Evolutionary conservation across 495 filamentous ascomycete genomes (phyloP), one percentile per base, ranked within the genome.

Genomic region (Niebla homalea): DNA sequence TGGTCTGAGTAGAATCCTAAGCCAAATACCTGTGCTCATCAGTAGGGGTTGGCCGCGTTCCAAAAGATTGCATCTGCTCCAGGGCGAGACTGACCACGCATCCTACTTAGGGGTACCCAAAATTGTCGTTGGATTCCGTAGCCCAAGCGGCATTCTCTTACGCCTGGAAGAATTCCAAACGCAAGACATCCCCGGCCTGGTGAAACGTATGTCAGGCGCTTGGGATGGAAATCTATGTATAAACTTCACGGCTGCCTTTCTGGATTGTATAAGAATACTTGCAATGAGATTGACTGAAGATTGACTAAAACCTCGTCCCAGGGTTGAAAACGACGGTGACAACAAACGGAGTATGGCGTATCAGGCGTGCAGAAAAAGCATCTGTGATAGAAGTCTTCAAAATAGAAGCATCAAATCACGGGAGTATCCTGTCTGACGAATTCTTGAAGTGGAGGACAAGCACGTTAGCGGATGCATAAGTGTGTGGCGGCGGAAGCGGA

Each of bases 151-250:
- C 5, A 78, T 85, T 41, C 70, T 97, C 35, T 67, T 70, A 36
- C 70, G 72, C 20, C 49, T 90, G 2, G 74, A 89, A 59, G 86
- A 94, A 60, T 71, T 93, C 5, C 78, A 88, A 53, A 95, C 89
- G 2, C 70, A 72, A 18, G 72, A 64, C 36, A 84, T 99, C 36
- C 92, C 93, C 0, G 72, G 71, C 0, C 79, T 73, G 39, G 87
- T 92, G 25, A 77, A 79, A 56, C 73, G 74, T 29, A 63, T 72
- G 4, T 73, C 71, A 26, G 70, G 70, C 0, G 75, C 71, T 12
- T 98, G 92, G 92, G 83, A 95, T 64, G 89, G 84, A 1, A 88
- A 94, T 57, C 69, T 81, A 20, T 95, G 90, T 57, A 90, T 96
- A 64, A 92, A 92, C 52, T 94, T 95, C 66, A 74, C 87, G 5